Evolutionary conservation across 73 alveolate genomes (phyloP).

Genomic region (Paramecium caudatum): DNA sequence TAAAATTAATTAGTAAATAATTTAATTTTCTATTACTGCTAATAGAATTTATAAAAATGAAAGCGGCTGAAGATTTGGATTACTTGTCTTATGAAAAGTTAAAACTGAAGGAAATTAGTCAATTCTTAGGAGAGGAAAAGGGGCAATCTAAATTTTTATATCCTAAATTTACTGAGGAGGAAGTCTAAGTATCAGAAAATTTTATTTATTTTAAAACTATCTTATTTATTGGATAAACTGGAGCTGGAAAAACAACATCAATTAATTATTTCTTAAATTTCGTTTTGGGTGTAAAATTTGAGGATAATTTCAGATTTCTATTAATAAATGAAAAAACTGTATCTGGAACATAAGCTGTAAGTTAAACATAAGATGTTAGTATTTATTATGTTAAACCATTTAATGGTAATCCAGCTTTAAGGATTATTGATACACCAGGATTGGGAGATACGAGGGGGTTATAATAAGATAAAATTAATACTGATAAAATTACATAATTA

Average conservation of each 20-base stretch:
- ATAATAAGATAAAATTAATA: not conserved
- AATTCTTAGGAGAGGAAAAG: too few relatives aligned
- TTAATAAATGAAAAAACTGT: not conserved
- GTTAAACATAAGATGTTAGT: slow-evolving; percentile 52
- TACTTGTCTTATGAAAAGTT: too few relatives aligned
- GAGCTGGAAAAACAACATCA: slow-evolving; percentile 71
- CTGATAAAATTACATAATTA: slow-evolving; percentile 12
- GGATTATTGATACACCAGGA: slow-evolving; percentile 75
- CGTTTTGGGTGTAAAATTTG: slow-evolving; percentile 29
- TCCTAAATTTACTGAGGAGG: too few relatives aligned
- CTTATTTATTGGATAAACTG: slow-evolving; percentile 68
- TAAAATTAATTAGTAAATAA: too few relatives aligned
- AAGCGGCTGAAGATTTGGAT: too few relatives aligned
- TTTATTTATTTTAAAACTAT: not conserved
- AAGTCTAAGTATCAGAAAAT: not conserved
- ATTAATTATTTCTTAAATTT: slow-evolving; percentile 62
- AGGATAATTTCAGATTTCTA: slow-evolving; percentile 37
- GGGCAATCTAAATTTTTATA: too few relatives aligned
- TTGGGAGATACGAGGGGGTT: slow-evolving; percentile 77
- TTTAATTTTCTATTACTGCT: too few relatives aligned
- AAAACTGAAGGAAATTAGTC: too few relatives aligned
- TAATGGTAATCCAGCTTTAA: slow-evolving; percentile 60
- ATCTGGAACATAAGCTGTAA: not conserved
- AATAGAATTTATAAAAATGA: too few relatives aligned
- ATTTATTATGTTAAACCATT: slow-evolving; percentile 48